These are phyloP conservation scores for Fusarium sp. DNA, from an alignment of 2,329 filamentous ascomycete species.

Conservation along the genomic window DNA sequence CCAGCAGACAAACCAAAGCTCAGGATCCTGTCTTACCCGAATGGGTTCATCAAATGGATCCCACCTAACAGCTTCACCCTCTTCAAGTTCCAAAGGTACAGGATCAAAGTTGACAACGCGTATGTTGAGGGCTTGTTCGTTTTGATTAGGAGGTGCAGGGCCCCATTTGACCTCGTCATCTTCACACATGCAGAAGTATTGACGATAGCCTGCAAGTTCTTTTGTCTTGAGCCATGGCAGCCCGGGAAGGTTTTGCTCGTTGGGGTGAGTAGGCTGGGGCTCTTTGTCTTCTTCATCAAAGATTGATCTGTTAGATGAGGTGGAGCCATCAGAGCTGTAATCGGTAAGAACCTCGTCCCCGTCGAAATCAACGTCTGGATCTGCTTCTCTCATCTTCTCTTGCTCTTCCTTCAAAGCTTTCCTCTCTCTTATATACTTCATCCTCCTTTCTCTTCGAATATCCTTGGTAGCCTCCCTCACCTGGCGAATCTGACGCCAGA, in stretches of 20 bases:
- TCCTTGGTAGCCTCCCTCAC: neutral
- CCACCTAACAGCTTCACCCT: neutral
- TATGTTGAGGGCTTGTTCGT: neutral
- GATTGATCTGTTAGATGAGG: no score
- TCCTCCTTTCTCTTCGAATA: neutral
- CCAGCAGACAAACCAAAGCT: neutral
- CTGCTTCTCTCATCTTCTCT: neutral
- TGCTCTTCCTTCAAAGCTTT: neutral
- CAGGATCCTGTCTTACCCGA: neutral
- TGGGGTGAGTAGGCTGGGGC: neutral
- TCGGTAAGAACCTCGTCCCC: neutral
- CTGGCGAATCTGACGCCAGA: neutral
- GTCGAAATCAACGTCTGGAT: neutral
- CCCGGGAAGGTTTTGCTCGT: neutral
- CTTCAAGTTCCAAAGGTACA: neutral
- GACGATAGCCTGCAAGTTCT: neutral
- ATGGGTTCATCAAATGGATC: neutral
- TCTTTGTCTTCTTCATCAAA: neutral
- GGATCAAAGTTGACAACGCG: neutral
- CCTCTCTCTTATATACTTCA: neutral
- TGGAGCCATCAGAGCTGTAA: neutral
- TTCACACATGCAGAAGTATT: neutral
- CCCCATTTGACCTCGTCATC: neutral
- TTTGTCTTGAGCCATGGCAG: neutral
- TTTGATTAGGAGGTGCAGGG: neutral